phyloP scores from a whole-genome alignment of 108 stramenopile species.

The Bacterosira constricta region DNA sequence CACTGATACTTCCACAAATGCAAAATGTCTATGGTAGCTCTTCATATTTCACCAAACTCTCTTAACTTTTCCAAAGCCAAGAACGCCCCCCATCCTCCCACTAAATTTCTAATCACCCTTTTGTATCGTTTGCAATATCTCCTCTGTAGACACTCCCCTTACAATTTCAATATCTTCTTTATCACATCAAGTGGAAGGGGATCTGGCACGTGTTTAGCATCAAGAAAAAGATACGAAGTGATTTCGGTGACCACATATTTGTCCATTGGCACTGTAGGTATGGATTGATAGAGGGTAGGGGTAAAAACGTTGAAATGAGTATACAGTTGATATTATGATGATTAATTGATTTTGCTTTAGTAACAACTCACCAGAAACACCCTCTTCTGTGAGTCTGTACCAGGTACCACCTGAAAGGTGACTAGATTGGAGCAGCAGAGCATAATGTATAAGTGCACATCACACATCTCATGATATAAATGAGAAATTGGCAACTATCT shows the following conservation, averaged over 20 bases:
- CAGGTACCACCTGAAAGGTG: slow-evolving; percentile 77
- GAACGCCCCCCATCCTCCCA: slow-evolving; percentile 74
- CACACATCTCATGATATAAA: too few species aligned
- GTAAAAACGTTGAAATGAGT: not conserved
- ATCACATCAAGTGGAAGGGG: slow-evolving; percentile 74
- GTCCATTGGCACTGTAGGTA: slow-evolving; percentile 66
- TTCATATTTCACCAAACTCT: slow-evolving; percentile 70
- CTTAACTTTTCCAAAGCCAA: slow-evolving; percentile 74
- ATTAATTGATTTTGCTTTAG: not conserved
- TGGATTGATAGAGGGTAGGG: not conserved
- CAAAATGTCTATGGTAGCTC: too few species aligned
- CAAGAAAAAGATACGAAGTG: slow-evolving; percentile 66
- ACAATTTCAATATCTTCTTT: slow-evolving; percentile 88
- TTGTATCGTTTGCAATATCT: slow-evolving; percentile 64
- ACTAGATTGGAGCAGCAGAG: too few species aligned
- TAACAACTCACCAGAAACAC: slow-evolving; percentile 35
- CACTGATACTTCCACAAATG: too few species aligned
- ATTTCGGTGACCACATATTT: slow-evolving; percentile 80
- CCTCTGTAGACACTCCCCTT: slow-evolving; percentile 54
- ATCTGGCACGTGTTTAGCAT: slow-evolving; percentile 65
- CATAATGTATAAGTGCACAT: too few species aligned
- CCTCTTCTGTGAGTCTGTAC: slow-evolving; percentile 58
- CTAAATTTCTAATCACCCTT: slow-evolving; percentile 82
- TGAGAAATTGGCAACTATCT: too few species aligned
- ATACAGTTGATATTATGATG: not conserved